These are phyloP conservation scores for Pythium periplocum DNA, from an alignment of 352 stramenopile genomes.

Conservation along the genomic window DNA sequence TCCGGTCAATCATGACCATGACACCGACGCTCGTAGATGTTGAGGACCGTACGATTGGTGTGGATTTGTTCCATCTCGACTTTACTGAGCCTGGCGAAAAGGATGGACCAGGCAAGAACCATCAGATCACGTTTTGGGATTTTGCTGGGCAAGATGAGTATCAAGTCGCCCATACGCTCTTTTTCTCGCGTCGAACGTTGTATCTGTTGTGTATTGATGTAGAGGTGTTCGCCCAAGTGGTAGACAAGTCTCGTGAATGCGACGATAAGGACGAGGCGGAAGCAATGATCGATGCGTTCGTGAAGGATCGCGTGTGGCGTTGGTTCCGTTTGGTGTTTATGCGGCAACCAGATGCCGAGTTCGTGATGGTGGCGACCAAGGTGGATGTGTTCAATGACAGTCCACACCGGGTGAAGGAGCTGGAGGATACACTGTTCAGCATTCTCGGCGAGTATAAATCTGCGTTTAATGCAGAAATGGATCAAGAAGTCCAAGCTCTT, in stretches of 20 bases:
- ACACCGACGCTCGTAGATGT: constrained; percentile 7
- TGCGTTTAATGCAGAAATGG: too few species aligned
- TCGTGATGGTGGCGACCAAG: constrained; percentile 12
- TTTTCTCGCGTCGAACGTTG: constrained; percentile 10
- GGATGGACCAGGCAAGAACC: neutral
- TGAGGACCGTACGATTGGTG: constrained; percentile 23
- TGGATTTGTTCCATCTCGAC: constrained; percentile 19
- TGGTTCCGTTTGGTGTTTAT: constrained; percentile 8
- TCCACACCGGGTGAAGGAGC: too few species aligned
- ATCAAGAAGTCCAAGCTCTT: too few species aligned
- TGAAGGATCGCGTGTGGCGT: neutral
- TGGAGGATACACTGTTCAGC: too few species aligned
- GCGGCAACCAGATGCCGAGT: constrained; percentile 11
- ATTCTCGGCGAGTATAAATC: too few species aligned
- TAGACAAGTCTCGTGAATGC: neutral
- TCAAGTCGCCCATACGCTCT: constrained; percentile 9
- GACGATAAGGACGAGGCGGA: neutral
- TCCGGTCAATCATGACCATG: constrained; percentile 16
- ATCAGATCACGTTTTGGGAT: constrained; percentile 17
- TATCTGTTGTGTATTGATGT: constrained; percentile 13
- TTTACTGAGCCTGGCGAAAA: constrained; percentile 2
- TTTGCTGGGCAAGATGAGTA: constrained; percentile 13
- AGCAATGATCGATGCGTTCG: constrained; percentile 5
- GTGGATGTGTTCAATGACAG: neutral
- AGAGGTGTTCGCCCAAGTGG: neutral